A percentile compares a stretch with the other conserved stretches of the same genome.
Evolutionary conservation across 306 rosid genomes (phyloP).

Genomic region (Quercus bicolor): DNA sequence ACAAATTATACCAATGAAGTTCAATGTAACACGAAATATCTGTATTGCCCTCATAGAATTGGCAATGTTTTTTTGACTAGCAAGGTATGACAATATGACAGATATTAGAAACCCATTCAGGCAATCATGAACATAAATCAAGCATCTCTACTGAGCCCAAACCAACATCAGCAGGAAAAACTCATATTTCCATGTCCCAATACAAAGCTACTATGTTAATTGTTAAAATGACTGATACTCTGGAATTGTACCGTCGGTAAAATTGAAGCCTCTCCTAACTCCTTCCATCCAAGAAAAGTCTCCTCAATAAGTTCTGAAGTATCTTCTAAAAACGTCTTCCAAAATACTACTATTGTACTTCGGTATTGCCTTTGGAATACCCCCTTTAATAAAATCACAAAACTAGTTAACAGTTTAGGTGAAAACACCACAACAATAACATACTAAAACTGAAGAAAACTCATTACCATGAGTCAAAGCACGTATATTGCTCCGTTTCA

Average conservation of each 20-base stretch:
- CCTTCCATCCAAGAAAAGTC: slow-evolving; percentile 62
- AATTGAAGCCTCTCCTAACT: slow-evolving; percentile 61
- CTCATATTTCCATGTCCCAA: slow-evolving; percentile 8
- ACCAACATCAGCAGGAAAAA: slow-evolving; percentile 43
- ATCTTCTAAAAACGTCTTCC: slow-evolving; percentile 84
- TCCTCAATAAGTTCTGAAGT: slow-evolving; percentile 36
- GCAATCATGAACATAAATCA: slow-evolving; percentile 72
- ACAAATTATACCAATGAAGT: slow-evolving; percentile 61
- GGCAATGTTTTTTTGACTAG: slow-evolving; percentile 44
- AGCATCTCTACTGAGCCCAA: slow-evolving; percentile 78
- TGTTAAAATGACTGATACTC: neutral
- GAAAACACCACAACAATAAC: slow-evolving; percentile 13
- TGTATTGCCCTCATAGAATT: slow-evolving; percentile 65
- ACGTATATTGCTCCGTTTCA: slow-evolving; percentile 68
- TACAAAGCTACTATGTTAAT: neutral
- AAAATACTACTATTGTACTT: slow-evolving; percentile 83
- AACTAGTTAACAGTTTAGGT: slow-evolving; percentile 6
- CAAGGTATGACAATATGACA: slow-evolving; percentile 65
- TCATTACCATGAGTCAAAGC: slow-evolving; percentile 51
- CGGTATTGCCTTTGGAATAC: slow-evolving; percentile 57
- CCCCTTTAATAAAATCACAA: slow-evolving; percentile 42
- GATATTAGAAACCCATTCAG: slow-evolving; percentile 74
- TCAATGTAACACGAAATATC: slow-evolving; percentile 61
- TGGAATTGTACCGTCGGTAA: slow-evolving; percentile 64
- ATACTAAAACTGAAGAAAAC: slow-evolving; percentile 6